phyloP scores from a whole-genome alignment of 2,329 filamentous ascomycete genomes.

The Verticillium nonalfalfae region DNA sequence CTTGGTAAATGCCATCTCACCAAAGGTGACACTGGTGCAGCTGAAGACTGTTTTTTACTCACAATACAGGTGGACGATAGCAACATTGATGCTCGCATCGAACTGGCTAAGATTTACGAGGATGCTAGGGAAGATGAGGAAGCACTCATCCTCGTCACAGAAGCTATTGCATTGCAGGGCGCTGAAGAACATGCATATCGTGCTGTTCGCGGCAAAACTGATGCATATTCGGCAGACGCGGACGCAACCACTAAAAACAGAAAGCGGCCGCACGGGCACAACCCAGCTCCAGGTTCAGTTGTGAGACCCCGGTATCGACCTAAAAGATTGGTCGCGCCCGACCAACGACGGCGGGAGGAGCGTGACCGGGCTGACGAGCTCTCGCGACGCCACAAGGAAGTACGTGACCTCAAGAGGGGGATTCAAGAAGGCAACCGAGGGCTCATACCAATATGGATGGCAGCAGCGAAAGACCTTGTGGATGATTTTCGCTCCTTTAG shows the following conservation, averaged over 20 bases:
- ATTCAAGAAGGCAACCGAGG: conserved; percentile 34
- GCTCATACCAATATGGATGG: conserved; percentile 49
- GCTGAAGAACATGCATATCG: conserved; percentile 26
- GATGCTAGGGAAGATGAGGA: conserved; percentile 65
- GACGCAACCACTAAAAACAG: neutral
- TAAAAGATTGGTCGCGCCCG: conserved; percentile 36
- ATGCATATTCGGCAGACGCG: neutral
- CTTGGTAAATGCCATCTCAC: conserved; percentile 65
- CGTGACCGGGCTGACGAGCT: conserved; percentile 31
- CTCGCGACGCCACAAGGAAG: conserved; percentile 34
- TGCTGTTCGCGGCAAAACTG: conserved; percentile 4
- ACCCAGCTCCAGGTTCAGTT: neutral
- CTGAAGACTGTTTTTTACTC: conserved; percentile 70
- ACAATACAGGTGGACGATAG: conserved; percentile 66
- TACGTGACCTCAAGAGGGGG: conserved; percentile 33
- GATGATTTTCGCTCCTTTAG: conserved; percentile 59
- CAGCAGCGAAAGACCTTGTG: conserved; percentile 50
- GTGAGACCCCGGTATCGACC: conserved; percentile 31
- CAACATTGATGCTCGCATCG: conserved; percentile 69
- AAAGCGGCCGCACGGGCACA: neutral
- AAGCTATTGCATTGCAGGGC: conserved; percentile 62
- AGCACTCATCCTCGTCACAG: conserved; percentile 69
- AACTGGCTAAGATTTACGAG: conserved; percentile 82
- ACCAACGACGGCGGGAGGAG: conserved; percentile 37
- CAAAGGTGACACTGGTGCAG: conserved; percentile 56